phyloP scores from a whole-genome alignment of 768 basidiomycete species.

The Ramaria sp. region DNA sequence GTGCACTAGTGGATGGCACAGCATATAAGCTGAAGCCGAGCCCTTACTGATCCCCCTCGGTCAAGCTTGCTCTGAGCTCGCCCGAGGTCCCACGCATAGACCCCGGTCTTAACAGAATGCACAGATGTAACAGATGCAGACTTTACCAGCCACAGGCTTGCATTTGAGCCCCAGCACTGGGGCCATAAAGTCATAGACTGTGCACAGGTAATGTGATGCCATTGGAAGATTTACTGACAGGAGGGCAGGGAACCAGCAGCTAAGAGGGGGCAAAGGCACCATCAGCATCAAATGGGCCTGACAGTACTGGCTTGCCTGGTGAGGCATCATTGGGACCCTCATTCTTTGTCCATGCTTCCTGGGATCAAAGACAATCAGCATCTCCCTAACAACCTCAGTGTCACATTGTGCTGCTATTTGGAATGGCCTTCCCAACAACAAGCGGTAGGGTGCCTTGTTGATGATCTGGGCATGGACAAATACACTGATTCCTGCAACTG shows the following conservation, averaged over 20 bases:
- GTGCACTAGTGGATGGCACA: too few species aligned
- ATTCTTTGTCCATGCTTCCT: neutral
- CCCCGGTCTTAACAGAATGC: too few species aligned
- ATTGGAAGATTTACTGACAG: neutral
- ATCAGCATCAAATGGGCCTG: neutral
- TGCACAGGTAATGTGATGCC: neutral
- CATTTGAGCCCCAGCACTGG: slow-evolving; percentile 11
- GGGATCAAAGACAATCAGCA: neutral
- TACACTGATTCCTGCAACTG: neutral
- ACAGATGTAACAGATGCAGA: too few species aligned
- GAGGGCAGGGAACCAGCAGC: neutral
- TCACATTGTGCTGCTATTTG: neutral
- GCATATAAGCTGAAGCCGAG: too few species aligned
- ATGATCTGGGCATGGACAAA: slow-evolving; percentile 7
- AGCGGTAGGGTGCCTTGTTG: slow-evolving; percentile 7
- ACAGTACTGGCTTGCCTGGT: neutral
- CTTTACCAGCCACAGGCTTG: slow-evolving; percentile 21
- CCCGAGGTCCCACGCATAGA: too few species aligned
- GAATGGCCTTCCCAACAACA: slow-evolving; percentile 11
- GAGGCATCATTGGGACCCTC: neutral
- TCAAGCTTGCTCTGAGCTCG: too few species aligned
- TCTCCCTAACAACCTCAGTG: neutral
- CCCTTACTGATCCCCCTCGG: too few species aligned
- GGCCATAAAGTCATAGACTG: neutral
- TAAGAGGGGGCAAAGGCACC: too few species aligned